Percentiles rank a stretch among this genome's conserved stretches.
Evolutionary conservation across 129 eudicot species (phyloP).

Genomic region (Arctium minus): DNA sequence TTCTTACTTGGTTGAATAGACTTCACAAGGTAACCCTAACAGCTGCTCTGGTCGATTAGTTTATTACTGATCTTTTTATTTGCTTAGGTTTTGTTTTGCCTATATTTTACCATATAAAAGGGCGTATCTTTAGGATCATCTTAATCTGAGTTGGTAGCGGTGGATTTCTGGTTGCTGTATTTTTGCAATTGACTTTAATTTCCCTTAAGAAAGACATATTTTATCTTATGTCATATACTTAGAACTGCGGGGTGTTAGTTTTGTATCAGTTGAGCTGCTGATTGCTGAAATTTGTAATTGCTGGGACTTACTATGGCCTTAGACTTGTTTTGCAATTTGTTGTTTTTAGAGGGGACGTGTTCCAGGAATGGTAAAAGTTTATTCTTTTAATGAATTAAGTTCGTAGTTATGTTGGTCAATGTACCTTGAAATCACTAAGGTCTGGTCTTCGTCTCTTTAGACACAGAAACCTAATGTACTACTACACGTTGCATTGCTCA

Average conservation of each 20-base stretch:
- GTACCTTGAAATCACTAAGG: background rate
- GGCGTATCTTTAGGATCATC: background rate
- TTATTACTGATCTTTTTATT: background rate
- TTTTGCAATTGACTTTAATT: background rate
- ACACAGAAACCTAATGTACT: background rate
- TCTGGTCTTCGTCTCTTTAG: background rate
- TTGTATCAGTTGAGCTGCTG: background rate
- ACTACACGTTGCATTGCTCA: background rate
- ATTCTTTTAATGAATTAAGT: background rate
- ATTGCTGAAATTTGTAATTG: background rate
- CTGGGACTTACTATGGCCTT: background rate
- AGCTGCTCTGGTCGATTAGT: background rate
- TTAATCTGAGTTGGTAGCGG: background rate
- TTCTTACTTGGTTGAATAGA: no score
- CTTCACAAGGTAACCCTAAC: no score
- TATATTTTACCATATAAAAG: background rate
- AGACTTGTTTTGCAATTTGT: background rate
- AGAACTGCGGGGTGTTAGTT: background rate
- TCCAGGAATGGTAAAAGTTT: background rate
- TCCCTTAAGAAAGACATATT: background rate
- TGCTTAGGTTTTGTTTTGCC: conserved; percentile 1
- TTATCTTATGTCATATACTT: background rate
- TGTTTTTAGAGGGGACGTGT: background rate
- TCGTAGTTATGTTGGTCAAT: background rate
- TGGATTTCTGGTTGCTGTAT: background rate